Base-by-base conservation (phyloP, 331 rosid species). In the Phaseolus coccineus region DNA sequence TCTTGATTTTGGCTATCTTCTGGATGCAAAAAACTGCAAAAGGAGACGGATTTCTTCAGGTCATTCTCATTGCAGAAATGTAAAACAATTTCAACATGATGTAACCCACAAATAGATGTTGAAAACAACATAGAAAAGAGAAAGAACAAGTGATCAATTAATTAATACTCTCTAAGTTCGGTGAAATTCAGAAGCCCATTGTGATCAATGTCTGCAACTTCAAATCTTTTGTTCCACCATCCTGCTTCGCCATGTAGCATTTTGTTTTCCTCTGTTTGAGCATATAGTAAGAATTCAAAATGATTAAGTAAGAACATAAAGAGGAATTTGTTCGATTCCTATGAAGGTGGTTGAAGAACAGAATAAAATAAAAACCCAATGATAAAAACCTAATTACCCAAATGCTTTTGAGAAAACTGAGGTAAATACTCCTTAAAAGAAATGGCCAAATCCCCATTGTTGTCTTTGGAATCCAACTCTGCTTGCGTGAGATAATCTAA, bases 181-280 rank as follows among this genome's bases (percentile, higher is more conserved):
- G 85, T 79, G 82, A 92, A 89, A 77, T 80, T 83, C 62, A 94
- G 87, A 37, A 71, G 71, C 3, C 89, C 94, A 68, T 88, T 80
- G 19, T 51, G 79, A 85, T 94, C 92, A 44, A 14, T 37, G 42
- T 94, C 98, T 0, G 98, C 96, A 55, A 76, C 77, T 5, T 78
- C 71, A 85, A 94, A 90, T 77, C 68, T 90, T 78, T 82, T 84
- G 77, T 71, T 87, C 96, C 94, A 92, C 97, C 98, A 94, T 68
- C 94, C 97, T 80, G 94, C 93, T 84, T 85, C 94, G 33, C 91
- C 96, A 77, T 94, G 85, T 27, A 48, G 82, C 91, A 67, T 85
- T 19, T 71, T 87, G 22, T 83, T 85, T 35, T 63, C 82, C 76
- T 77, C 98, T 91, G 87, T 83, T 82, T 42, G 46, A 68, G 0